phyloP scores from a whole-genome alignment of 2,329 filamentous ascomycete species.

The Cercospora citrullina region DNA sequence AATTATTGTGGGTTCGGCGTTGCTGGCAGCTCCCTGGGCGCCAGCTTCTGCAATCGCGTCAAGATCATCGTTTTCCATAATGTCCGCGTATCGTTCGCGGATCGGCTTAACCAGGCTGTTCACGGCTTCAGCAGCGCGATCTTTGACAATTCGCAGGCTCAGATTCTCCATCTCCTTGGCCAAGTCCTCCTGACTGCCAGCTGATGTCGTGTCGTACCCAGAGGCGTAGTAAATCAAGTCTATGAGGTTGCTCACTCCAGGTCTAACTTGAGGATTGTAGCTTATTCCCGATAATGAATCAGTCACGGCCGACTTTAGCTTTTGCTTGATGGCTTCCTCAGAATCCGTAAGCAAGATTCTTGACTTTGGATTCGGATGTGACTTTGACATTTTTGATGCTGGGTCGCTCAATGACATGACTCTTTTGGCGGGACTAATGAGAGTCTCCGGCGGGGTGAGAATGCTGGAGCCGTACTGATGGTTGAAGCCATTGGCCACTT shows the following conservation, averaged over 20 bases:
- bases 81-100: conserved; percentile 56
- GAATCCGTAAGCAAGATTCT: conserved; percentile 80
- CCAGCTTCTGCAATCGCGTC: conserved; percentile 58
- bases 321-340: conserved; percentile 62
- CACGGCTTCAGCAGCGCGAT: conserved; percentile 61
- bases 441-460: conserved; percentile 67
- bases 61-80: conserved; percentile 55
- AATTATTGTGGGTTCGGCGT: conserved; percentile 56
- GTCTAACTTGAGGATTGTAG: conserved; percentile 69
- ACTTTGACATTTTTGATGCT: conserved; percentile 90
- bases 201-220: conserved; percentile 10
- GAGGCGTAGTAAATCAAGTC: conserved; percentile 68
- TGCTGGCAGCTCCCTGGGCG: conserved; percentile 60
- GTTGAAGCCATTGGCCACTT: conserved; percentile 87
- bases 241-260: conserved; percentile 85
- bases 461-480: conserved; percentile 60
- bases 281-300: conserved; percentile 68
- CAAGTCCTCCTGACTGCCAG: conserved; percentile 44
- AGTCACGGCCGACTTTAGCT: conserved; percentile 73
- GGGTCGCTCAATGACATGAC: conserved; percentile 88
- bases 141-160: conserved; percentile 63
- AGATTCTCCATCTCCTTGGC: conserved; percentile 47
- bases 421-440: conserved; percentile 77
- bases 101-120: conserved; percentile 56
- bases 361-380: conserved; percentile 67